phyloP scores from a whole-genome alignment of 2,329 filamentous ascomycete genomes.

The Talaromyces marneffei region DNA sequence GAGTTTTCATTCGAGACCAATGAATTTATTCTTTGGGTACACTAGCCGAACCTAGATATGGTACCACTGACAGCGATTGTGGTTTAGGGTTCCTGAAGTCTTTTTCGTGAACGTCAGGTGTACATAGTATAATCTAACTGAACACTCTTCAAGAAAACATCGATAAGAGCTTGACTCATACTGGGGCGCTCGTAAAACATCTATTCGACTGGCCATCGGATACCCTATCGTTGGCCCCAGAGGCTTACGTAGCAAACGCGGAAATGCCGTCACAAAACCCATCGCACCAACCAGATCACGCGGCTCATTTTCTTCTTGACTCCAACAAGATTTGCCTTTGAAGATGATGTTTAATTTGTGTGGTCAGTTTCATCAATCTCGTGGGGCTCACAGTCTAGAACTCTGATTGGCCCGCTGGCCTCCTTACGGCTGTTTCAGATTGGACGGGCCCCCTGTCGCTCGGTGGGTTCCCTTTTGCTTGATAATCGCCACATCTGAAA shows the following conservation, averaged over 20 bases:
- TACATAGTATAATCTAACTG: no score
- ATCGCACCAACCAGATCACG: background rate
- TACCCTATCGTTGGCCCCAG: background rate
- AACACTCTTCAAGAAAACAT: no score
- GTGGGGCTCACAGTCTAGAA: background rate
- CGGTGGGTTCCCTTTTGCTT: no score
- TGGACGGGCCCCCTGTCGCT: no score
- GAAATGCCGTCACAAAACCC: background rate
- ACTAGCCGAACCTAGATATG: background rate
- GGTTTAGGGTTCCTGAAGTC: background rate
- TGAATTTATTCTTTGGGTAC: background rate
- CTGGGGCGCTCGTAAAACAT: background rate
- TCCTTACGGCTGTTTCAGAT: slow-evolving; percentile 3
- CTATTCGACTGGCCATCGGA: background rate
- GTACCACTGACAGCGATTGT: no score
- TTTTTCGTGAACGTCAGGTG: no score
- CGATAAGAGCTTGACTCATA: background rate
- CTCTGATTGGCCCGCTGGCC: background rate
- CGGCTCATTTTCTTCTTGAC: background rate
- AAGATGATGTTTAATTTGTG: no score
- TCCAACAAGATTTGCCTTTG: background rate
- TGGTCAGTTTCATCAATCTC: background rate
- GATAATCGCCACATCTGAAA: background rate
- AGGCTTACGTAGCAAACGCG: background rate
- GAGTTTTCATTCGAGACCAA: no score